Percentiles rank a stretch among this genome's conserved stretches.
These are phyloP conservation scores for Stereocaulon alpinum DNA, from an alignment of 495 filamentous ascomycete genomes.

Conservation along the genomic window DNA sequence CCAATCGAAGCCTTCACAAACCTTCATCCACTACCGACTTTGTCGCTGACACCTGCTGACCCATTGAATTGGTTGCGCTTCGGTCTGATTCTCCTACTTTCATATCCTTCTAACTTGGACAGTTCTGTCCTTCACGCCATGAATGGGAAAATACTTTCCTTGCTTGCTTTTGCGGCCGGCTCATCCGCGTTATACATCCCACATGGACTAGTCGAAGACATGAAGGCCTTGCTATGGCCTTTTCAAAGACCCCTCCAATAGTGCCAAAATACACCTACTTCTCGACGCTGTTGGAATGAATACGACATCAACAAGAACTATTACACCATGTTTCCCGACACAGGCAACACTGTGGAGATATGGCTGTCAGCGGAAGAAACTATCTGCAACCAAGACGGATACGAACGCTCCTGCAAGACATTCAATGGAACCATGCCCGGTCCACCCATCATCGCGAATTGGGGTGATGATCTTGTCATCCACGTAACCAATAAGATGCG, in stretches of 20 bases:
- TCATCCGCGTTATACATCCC: background rate
- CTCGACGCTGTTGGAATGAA: background rate
- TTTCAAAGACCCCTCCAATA: background rate
- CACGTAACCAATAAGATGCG: slow-evolving; percentile 27
- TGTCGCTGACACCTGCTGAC: background rate
- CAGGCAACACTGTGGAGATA: background rate
- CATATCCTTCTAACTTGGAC: background rate
- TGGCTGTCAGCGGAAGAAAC: background rate
- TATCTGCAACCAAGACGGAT: background rate
- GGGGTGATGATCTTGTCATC: slow-evolving; percentile 36
- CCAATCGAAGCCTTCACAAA: background rate
- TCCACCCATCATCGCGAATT: slow-evolving; percentile 32
- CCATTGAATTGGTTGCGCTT: background rate
- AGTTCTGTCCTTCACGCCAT: background rate
- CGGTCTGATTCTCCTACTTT: background rate
- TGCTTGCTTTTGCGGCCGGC: background rate
- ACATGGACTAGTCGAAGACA: background rate
- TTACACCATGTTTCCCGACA: background rate
- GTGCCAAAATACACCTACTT: background rate
- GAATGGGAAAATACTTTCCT: background rate
- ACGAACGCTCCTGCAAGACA: background rate
- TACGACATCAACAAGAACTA: background rate
- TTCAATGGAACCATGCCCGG: slow-evolving; percentile 26
- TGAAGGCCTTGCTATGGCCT: background rate
- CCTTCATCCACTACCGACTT: background rate